These are phyloP conservation scores for Calamus simplicifolius DNA, from an alignment of 176 grass and related monocot genomes.

Conservation along the genomic window DNA sequence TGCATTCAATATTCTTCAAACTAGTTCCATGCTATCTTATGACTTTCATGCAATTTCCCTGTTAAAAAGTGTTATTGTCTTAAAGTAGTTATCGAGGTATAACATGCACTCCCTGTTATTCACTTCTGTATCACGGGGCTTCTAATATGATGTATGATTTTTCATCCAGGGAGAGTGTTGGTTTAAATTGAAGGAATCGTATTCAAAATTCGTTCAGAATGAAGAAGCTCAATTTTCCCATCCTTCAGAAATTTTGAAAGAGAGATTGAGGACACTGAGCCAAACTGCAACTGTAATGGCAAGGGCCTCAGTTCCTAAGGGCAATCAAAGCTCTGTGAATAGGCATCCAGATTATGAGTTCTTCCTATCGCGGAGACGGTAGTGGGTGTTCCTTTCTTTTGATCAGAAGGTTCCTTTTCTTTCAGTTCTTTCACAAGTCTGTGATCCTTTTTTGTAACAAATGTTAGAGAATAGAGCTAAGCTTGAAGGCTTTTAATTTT, in stretches of 20 bases:
- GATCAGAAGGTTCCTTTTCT: background rate
- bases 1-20: too few species aligned
- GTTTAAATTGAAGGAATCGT: slow-evolving; percentile 32
- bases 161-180: slow-evolving; percentile 68
- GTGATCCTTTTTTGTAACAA: slow-evolving; percentile 4
- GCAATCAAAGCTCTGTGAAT: slow-evolving; percentile 22
- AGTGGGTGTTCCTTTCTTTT: slow-evolving; percentile 13
- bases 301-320: slow-evolving; percentile 30
- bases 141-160: background rate
- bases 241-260: slow-evolving; percentile 23
- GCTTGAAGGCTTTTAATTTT: background rate
- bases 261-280: slow-evolving; percentile 45
- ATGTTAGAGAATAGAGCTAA: slow-evolving; percentile 5
- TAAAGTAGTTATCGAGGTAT: too few species aligned
- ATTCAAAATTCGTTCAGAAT: background rate
- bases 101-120: too few species aligned
- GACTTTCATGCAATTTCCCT: too few species aligned
- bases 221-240: background rate
- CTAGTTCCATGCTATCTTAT: too few species aligned
- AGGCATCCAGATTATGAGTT: slow-evolving; percentile 68
- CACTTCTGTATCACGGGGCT: too few species aligned
- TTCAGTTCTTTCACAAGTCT: too few species aligned
- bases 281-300: slow-evolving; percentile 46
- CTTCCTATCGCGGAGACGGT: slow-evolving; percentile 46
- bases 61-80: too few species aligned